A percentile compares a stretch with the other conserved stretches of the same genome.
phyloP scores from a whole-genome alignment of 768 basidiomycete species.

The Leccinum obscurum region DNA sequence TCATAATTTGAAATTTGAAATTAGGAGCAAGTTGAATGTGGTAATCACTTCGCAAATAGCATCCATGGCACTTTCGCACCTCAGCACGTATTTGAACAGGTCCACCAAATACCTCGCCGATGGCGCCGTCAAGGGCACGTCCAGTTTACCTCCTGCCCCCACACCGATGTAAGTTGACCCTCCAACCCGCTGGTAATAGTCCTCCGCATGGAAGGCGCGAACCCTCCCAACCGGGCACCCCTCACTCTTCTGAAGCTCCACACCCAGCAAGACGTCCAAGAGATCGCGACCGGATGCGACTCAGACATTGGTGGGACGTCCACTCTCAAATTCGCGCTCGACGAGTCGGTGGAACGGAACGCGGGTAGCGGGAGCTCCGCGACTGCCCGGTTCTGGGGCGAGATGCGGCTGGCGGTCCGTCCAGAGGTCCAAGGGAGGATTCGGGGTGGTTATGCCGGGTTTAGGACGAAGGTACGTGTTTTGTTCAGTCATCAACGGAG shows the following conservation, averaged over 20 bases:
- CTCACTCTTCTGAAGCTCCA: conserved; percentile 67
- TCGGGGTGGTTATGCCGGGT: conserved; percentile 87
- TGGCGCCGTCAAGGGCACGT: conserved; percentile 42
- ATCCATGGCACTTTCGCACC: conserved; percentile 27
- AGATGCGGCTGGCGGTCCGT: conserved; percentile 70
- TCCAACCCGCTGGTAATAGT: conserved; percentile 41
- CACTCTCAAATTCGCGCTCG: conserved; percentile 73
- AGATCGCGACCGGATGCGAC: conserved; percentile 83
- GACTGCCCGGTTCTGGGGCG: conserved; percentile 77
- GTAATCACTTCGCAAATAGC: neutral
- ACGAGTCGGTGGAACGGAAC: conserved; percentile 49
- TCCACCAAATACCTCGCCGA: conserved; percentile 41
- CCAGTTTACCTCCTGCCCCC: conserved; percentile 14
- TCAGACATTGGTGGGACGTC: conserved; percentile 85
- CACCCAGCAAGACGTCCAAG: conserved; percentile 51
- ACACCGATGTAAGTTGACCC: conserved; percentile 14
- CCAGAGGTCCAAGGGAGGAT: conserved; percentile 67
- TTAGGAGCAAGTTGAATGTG: too few relatives aligned
- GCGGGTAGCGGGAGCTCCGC: conserved; percentile 46
- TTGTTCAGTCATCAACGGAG: neutral
- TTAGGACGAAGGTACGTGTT: conserved; percentile 73
- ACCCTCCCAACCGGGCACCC: conserved; percentile 59
- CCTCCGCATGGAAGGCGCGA: conserved; percentile 75
- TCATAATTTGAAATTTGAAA: too few relatives aligned
- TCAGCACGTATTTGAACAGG: conserved; percentile 38